Base-by-base conservation (phyloP, 148 eudicot genomes). In the Chenopodium album region DNA sequence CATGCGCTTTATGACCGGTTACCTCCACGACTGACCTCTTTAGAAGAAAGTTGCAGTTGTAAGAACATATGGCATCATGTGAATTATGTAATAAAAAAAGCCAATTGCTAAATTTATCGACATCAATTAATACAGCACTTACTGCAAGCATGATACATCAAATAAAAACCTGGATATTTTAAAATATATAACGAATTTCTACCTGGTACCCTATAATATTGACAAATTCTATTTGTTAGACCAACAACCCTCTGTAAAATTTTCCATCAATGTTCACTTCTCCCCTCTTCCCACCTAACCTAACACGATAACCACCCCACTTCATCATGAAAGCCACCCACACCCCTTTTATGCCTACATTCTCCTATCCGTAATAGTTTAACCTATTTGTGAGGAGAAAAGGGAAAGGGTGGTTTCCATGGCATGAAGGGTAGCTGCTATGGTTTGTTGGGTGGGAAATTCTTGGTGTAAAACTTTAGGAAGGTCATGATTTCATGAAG, bases 1-100 rank as follows among this genome's bases (percentile, higher is more conserved):
- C 94, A 84, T 92, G 97, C 44, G 99, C 93, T 85, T 96, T 96
- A 86, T 94, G 97, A 81, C 99, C 95, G 28, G 84, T 88, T 85
- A 96, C 93, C 90, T 92, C 97, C 85, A 90, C 98, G 0, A 89
- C 85, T 74, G 92, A 89, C 85, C 98, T 91, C 99, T 96, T 71
- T 60, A 22, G 65, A 77, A 74, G 32, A 76, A 64, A 76, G 80
- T 69, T 63, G 32, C 54, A 80, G n/a, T 22, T 47, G 77, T 76
- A 44, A 86, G 26, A 8, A 50, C 77, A 47, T 44, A 64, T 23
- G 1, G 29, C 2, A 56, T 28, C 10, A 74, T 29, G 73, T 67
- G 19, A 68, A 56, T 28, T 4, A 74, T 63, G 64, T 67, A 17
- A 68, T 29, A 29, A 48, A 46, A 31, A 32, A 74, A 69, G 64